phyloP scores from a whole-genome alignment of 192 early-diverging fungal species.

The Spinellus fusiger region DNA sequence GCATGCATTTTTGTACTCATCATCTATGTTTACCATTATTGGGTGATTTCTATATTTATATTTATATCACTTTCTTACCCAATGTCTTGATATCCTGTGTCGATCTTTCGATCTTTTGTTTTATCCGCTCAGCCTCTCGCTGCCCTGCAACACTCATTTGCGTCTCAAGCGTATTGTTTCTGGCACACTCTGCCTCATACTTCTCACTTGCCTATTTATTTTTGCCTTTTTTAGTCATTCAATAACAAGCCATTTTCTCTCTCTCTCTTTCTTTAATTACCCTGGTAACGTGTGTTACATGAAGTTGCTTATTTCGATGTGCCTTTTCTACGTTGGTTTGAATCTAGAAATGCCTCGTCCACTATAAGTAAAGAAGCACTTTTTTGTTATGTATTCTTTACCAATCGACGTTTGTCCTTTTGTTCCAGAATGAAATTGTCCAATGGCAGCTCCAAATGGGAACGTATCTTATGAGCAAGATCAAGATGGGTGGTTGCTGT shows the following conservation, averaged over 20 bases:
- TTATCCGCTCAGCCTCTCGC: conserved; percentile 16
- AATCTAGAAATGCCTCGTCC: too few relatives aligned
- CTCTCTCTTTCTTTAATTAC: conserved; percentile 16
- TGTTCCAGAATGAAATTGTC: conserved; percentile 60
- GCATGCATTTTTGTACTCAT: conserved; percentile 49
- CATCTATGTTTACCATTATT: conserved; percentile 23
- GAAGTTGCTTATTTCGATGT: conserved; percentile 45
- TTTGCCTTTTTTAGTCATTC: not conserved
- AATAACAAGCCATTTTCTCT: not conserved
- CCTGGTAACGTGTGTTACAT: conserved; percentile 38
- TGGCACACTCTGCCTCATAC: conserved; percentile 46
- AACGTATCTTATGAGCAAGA: conserved; percentile 54
- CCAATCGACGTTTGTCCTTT: conserved; percentile 54
- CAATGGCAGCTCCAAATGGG: conserved; percentile 53
- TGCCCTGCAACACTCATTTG: conserved; percentile 6
- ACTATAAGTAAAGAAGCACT: not conserved
- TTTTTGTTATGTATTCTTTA: conserved; percentile 7
- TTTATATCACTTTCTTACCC: conserved; percentile 3
- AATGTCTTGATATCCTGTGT: conserved; percentile 13
- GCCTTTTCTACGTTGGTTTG: conserved; percentile 45
- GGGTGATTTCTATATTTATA: not conserved
- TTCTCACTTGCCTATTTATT: conserved; percentile 40
- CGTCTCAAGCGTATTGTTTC: conserved; percentile 38
- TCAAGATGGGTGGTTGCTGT: conserved; percentile 59
- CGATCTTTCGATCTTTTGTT: conserved; percentile 15